Evolutionary conservation across 257 asterid genomes (phyloP).

Genomic region (Mentha longifolia): DNA sequence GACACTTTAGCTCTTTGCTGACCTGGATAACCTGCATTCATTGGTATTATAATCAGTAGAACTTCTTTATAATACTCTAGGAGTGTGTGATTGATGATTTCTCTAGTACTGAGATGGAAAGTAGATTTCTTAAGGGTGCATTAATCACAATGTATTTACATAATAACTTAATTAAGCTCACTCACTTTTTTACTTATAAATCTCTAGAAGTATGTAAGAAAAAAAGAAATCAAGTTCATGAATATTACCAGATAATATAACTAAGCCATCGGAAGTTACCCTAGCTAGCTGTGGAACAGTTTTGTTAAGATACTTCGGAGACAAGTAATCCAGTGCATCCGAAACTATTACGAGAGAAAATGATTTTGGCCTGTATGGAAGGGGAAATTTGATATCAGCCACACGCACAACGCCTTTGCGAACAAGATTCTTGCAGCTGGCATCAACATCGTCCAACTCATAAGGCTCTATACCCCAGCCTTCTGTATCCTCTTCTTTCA

Average conservation of each 20-base stretch:
- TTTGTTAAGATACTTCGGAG: conserved; percentile 85
- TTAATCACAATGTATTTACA: background rate
- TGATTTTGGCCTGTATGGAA: conserved; percentile 78
- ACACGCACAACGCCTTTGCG: conserved; percentile 71
- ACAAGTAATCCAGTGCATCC: conserved; percentile 82
- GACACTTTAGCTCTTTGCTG: conserved; percentile 63
- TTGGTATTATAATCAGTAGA: conserved; percentile 12
- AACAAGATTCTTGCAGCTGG: conserved; percentile 66
- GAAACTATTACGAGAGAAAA: conserved; percentile 89
- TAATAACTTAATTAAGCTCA: background rate
- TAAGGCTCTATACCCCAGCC: conserved; percentile 96
- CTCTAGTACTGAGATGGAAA: background rate
- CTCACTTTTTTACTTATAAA: background rate
- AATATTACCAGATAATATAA: conserved; percentile 72
- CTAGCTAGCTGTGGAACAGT: conserved; percentile 88
- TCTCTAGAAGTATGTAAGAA: conserved; percentile 7
- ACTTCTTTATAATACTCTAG: background rate
- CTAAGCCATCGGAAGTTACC: conserved; percentile 80
- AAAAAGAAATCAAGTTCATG: background rate
- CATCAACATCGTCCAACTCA: conserved; percentile 74
- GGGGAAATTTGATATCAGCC: conserved; percentile 86
- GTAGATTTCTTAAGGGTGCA: background rate
- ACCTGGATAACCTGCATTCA: conserved; percentile 75
- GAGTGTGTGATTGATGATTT: background rate
- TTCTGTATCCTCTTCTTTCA: conserved; percentile 77